phyloP scores from a whole-genome alignment of 352 stramenopile species.

The Phytophthora palmivora region DNA sequence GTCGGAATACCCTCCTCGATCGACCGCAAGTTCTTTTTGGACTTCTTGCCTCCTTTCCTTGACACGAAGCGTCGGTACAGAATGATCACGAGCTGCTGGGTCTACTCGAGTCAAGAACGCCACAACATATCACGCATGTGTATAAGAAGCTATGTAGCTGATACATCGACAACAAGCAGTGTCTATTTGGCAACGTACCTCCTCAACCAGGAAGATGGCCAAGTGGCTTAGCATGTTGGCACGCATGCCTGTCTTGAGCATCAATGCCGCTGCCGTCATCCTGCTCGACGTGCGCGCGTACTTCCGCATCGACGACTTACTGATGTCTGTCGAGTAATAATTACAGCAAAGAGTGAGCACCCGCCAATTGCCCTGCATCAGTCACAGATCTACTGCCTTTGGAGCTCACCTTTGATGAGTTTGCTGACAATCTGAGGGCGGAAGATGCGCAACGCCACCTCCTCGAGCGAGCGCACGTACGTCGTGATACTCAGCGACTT shows the following conservation, averaged over 20 bases:
- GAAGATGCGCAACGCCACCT: conserved; percentile 61
- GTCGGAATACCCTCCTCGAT: conserved; percentile 42
- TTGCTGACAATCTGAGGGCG: conserved; percentile 72
- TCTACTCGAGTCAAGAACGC: conserved; percentile 40
- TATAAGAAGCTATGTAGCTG: neutral
- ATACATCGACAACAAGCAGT: neutral
- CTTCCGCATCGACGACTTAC: conserved; percentile 81
- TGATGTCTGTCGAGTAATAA: conserved; percentile 54
- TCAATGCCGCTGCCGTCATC: conserved; percentile 54
- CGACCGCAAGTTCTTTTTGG: conserved; percentile 45
- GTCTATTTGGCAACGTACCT: conserved; percentile 45
- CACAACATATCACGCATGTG: conserved; percentile 4
- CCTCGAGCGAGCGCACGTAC: conserved; percentile 77
- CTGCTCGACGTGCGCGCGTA: conserved; percentile 73
- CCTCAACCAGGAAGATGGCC: conserved; percentile 86
- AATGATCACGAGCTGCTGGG: conserved; percentile 74
- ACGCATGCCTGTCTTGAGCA: conserved; percentile 85
- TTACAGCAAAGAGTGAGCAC: neutral
- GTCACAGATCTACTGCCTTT: neutral
- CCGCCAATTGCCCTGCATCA: conserved; percentile 1
- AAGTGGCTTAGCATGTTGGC: conserved; percentile 76
- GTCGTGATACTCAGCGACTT: conserved; percentile 88
- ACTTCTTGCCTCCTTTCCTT: conserved; percentile 47
- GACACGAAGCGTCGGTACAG: conserved; percentile 68
- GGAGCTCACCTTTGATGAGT: conserved; percentile 75